phyloP scores from a whole-genome alignment of 1,284 basidiomycete species.

The Lentinus polychrous region DNA sequence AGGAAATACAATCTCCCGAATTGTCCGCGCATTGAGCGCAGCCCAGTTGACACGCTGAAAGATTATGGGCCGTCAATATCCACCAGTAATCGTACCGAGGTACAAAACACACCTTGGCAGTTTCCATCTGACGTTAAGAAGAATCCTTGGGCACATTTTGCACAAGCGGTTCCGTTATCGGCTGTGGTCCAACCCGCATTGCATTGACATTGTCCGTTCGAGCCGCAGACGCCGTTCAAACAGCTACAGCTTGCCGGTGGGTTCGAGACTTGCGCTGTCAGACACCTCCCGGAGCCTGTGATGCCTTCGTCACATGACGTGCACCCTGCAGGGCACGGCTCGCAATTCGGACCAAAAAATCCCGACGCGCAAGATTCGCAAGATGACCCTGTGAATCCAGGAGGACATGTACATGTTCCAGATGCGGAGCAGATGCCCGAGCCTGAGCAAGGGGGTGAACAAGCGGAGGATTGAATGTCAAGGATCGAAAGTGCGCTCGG shows the following conservation, averaged over 20 bases:
- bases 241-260: constrained; percentile 68
- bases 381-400: constrained; percentile 68
- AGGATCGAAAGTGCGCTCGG: constrained; percentile 45
- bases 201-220: constrained; percentile 64
- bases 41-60: constrained; percentile 57
- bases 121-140: constrained; percentile 63
- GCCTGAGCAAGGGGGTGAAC: constrained; percentile 66
- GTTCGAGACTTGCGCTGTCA: constrained; percentile 41
- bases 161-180: constrained; percentile 66
- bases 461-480: constrained; percentile 62
- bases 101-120: constrained; percentile 50
- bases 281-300: constrained; percentile 64
- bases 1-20: constrained; percentile 65
- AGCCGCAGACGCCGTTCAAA: constrained; percentile 64
- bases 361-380: constrained; percentile 71
- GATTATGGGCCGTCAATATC: constrained; percentile 14
- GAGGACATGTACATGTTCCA: constrained; percentile 62
- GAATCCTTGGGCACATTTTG: constrained; percentile 66
- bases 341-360: constrained; percentile 66
- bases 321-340: constrained; percentile 62
- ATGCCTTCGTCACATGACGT: constrained; percentile 69
- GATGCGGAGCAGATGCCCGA: constrained; percentile 61
- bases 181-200: constrained; percentile 69
- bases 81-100: constrained; percentile 7
- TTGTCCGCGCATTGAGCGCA: constrained; percentile 62